These are phyloP conservation scores for Ceratobasidium sp. DNA, from an alignment of 1,284 basidiomycete genomes.

Conservation along the genomic window DNA sequence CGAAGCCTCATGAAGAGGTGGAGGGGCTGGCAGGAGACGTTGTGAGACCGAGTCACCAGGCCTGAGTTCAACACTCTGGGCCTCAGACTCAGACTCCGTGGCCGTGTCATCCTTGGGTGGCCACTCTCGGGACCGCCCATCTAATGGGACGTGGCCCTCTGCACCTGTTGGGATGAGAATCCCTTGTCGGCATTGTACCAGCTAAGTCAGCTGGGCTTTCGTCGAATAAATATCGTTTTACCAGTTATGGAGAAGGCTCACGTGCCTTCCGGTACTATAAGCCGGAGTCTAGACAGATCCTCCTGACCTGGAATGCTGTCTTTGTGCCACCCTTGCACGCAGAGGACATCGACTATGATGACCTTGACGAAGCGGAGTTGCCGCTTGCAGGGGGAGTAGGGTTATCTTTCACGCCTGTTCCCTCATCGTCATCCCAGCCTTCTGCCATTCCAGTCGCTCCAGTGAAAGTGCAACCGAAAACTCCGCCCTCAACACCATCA, in stretches of 20 bases:
- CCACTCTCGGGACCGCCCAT: no score
- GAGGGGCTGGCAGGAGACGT: background rate
- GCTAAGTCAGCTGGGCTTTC: no score
- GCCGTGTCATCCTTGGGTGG: background rate
- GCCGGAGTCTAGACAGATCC: background rate
- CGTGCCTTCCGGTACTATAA: slow-evolving; percentile 1
- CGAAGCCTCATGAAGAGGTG: background rate
- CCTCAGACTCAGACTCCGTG: background rate
- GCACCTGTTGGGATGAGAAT: no score
- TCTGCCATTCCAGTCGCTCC: no score
- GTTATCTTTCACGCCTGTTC: no score
- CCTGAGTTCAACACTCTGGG: slow-evolving; percentile 5
- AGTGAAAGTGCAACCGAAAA: no score
- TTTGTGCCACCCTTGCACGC: background rate
- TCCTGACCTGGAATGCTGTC: no score
- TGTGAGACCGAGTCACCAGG: slow-evolving; percentile 23
- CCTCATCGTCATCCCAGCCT: no score
- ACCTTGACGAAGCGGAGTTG: no score
- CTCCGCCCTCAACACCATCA: background rate
- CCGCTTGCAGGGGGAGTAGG: no score
- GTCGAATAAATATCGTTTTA: slow-evolving; percentile 5
- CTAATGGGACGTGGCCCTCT: no score
- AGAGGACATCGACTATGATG: background rate
- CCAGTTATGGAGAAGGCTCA: background rate
- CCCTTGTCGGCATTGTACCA: no score